These are phyloP conservation scores for Polygonum maritimum DNA, from an alignment of 148 eudicot species.

Conservation along the genomic window DNA sequence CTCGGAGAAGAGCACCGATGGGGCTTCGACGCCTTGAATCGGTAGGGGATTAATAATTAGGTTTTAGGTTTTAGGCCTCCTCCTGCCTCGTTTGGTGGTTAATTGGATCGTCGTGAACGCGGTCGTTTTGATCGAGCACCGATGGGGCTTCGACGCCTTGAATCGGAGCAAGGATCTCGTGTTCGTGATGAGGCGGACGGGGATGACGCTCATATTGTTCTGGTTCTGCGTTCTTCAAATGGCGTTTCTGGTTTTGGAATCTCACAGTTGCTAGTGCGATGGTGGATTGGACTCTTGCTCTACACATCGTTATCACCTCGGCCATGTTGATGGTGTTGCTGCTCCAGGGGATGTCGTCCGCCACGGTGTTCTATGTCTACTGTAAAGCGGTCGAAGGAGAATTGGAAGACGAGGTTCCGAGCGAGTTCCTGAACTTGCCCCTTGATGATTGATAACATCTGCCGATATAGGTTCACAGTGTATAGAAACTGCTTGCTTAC, in stretches of 20 bases:
- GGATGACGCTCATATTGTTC: slow-evolving; percentile 23
- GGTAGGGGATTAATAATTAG: too few species aligned
- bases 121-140: slow-evolving; percentile 27
- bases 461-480: too few species aligned
- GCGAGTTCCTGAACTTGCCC: slow-evolving; percentile 14
- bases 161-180: too few species aligned
- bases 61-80: slow-evolving; percentile 6
- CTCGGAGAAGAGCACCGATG: slow-evolving; percentile 2
- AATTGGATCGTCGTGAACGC: slow-evolving; percentile 39
- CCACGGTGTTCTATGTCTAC: slow-evolving; percentile 54
- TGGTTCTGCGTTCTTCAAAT: slow-evolving; percentile 18
- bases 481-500: too few species aligned
- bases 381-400: slow-evolving; percentile 69
- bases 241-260: not conserved
- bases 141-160: too few species aligned
- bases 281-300: slow-evolving; percentile 23
- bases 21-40: too few species aligned
- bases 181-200: slow-evolving; percentile 40
- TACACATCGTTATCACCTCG: slow-evolving; percentile 30
- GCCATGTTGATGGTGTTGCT: slow-evolving; percentile 34
- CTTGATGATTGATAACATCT: not conserved
- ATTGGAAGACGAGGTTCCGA: slow-evolving; percentile 48
- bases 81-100: slow-evolving; percentile 24
- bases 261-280: not conserved
- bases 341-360: slow-evolving; percentile 35